phyloP scores from a whole-genome alignment of 2,329 filamentous ascomycete genomes.

The Mycocentrospora acerina region DNA sequence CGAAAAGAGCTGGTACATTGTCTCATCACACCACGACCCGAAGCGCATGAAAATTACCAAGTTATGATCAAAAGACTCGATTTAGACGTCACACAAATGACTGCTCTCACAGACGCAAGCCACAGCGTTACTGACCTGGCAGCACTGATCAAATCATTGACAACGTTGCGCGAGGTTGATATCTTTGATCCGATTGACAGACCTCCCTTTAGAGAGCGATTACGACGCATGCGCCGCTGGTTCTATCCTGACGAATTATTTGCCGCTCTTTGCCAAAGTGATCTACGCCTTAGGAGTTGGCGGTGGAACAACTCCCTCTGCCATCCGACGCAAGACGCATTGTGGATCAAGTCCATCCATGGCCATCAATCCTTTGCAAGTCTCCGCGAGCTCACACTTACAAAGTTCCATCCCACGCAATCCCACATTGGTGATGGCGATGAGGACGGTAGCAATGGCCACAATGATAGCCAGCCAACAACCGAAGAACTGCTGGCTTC shows the following conservation, averaged over 20 bases:
- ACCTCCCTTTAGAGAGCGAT: conserved; percentile 64
- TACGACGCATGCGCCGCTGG: conserved; percentile 60
- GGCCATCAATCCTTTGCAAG: conserved; percentile 43
- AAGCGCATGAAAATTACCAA: conserved; percentile 59
- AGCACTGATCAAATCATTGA: conserved; percentile 63
- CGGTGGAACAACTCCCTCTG: conserved; percentile 59
- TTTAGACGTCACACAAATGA: conserved; percentile 64
- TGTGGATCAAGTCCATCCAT: conserved; percentile 50
- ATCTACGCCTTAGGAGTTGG: conserved; percentile 52
- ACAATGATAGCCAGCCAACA: conserved; percentile 22
- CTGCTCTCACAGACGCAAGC: conserved; percentile 56
- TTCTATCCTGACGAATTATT: conserved; percentile 69
- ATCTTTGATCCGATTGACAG: conserved; percentile 70
- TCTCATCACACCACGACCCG: conserved; percentile 53
- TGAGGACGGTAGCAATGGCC: conserved; percentile 14
- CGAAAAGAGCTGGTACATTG: conserved; percentile 51
- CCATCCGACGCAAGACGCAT: conserved; percentile 14
- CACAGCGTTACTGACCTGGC: conserved; percentile 58
- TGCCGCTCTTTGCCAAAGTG: conserved; percentile 57
- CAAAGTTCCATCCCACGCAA: conserved; percentile 34
- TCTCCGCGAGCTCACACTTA: conserved; percentile 37
- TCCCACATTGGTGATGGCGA: conserved; percentile 13
- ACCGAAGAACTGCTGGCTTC: conserved; percentile 50
- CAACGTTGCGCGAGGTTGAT: conserved; percentile 68
- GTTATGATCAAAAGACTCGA: conserved; percentile 70